Evolutionary conservation across 1,139 yeast species (phyloP).

Genomic region (Yamadazyma membranifaciens): DNA sequence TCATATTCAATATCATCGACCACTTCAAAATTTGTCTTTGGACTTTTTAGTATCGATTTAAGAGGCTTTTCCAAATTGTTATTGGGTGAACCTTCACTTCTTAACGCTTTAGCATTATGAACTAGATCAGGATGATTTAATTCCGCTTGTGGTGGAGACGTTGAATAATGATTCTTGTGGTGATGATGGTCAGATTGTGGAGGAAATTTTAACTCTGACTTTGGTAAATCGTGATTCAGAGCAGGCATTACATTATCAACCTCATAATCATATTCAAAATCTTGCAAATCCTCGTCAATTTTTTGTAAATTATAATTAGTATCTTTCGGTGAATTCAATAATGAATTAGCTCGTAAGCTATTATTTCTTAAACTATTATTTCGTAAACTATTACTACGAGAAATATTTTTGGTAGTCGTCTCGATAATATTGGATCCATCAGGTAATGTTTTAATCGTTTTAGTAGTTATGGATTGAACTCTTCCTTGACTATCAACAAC

Average conservation of each 20-base stretch:
- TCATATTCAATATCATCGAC: neutral
- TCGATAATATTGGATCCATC: slow-evolving; percentile 48
- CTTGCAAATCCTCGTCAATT: slow-evolving; percentile 46
- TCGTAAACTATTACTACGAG: slow-evolving; percentile 31
- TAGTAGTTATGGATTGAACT: slow-evolving; percentile 43
- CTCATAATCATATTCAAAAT: slow-evolving; percentile 44
- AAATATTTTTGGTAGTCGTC: slow-evolving; percentile 44
- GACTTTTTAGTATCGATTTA: slow-evolving; percentile 35
- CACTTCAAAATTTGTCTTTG: slow-evolving; percentile 13
- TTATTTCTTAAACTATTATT: slow-evolving; percentile 29
- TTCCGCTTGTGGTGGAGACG: neutral
- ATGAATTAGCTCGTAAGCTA: slow-evolving; percentile 22
- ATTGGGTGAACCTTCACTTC: neutral
- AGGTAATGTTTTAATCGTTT: slow-evolving; percentile 39
- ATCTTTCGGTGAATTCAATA: slow-evolving; percentile 14
- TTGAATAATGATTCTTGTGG: neutral
- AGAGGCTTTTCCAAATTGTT: slow-evolving; percentile 23
- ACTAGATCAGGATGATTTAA: slow-evolving; percentile 9
- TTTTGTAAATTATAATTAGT: slow-evolving; percentile 30
- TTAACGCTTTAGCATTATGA: slow-evolving; percentile 11
- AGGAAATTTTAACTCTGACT: neutral
- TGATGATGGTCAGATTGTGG: neutral
- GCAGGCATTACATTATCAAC: slow-evolving; percentile 20
- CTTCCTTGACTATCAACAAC: slow-evolving; percentile 45
- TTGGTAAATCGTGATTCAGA: neutral